Base-by-base conservation (phyloP, 2,329 filamentous ascomycete genomes). In the Fusarium graminum region DNA sequence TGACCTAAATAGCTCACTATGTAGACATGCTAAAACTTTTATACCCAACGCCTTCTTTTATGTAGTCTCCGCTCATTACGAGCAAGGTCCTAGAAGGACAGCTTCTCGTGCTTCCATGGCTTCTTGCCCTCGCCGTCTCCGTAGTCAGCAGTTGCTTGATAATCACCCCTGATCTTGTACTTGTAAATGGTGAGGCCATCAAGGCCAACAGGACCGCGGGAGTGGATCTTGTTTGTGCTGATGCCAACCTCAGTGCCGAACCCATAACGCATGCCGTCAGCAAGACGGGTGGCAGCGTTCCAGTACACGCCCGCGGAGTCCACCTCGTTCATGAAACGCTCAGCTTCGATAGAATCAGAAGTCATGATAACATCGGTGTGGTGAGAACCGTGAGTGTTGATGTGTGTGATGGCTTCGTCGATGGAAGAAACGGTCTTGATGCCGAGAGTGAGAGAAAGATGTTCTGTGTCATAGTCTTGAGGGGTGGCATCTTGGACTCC, bases 241-340 rank as follows among this genome's bases (percentile, higher is more conserved):
- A 99, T 98, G 53, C 95, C 95, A 25, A 99, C 95, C 80, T 99
- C 95, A 0, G 95, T 98, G 45, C 95, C 95, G 79, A 99, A 99
- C 9, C 95, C 95, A 77, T 96, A 98, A 40, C 95, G 86, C 91
- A 97, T 97, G 9, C 95, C 95, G 77, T 99, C 95, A 7, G 94
- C 93, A 80, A 99, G 94, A 49, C 95, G 88, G 10, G 93, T 97
- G 25, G 92, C 96, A 9, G 93, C 92, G 77, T 99, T 99, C 93
- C 94, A 97, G 84, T 97, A 99, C 17, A 94, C 94, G 51, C 94
- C 94, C 0, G 93, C 91, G 28, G 93, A 92, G 80, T 98, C 95
- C 49, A 98, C 88, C 59, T 88, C 88, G 42, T 88, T 86, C 86
- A 96, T 92, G 82, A 98, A 99, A 47, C 83, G 82, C 73, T 96